Base-by-base conservation (phyloP, 2,329 filamentous ascomycete genomes). In the Talaromyces sp. region DNA sequence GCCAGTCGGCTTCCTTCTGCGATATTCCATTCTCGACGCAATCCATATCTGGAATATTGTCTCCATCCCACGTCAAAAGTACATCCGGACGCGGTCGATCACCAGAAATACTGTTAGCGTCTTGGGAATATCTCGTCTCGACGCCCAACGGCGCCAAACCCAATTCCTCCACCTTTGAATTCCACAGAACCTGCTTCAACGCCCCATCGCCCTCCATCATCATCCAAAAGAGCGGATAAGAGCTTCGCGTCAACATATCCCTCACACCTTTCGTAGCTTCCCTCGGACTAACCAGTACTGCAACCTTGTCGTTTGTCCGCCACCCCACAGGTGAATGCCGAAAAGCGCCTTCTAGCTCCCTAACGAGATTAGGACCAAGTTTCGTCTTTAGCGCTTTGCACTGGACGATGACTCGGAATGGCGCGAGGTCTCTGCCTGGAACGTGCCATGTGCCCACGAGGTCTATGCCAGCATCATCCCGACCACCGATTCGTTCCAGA, bases 241-340 rank as follows among this genome's bases (percentile, higher is more conserved):
- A 76, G 72, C 89, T 90, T 65, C 86, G 80, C 4, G 84, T 84
- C 69, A 97, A 73, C 27, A 91, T 87, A 57, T 92, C 88, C 65
- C 91, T 81, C 3, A 96, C 87, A 1, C 93, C 94, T 72, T 87
- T 90, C 0, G 93, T 96, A 37, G 92, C 90, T 62, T 87, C 82
- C 67, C 84, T 82, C 68, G 89, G 87, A 3, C 87, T 85, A 27
- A 90, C 89, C 62, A 97, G 77, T 17, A 97, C 72, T 0, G 87
- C 93, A 39, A 97, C 75, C 6, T 90, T 87, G 15, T 85, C 83
- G 1, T 81, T 75, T 0, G 85, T 86, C 62, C 87, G 82, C 90
- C 91, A 96, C 0, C 89, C 89, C 0, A 84, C 79, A 1, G 92
- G 93, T 7, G 91, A 90, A 13, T 87, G 88, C 1, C 84, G 83